Evolutionary conservation across 2,329 filamentous ascomycete genomes (phyloP).

Genomic region (Pseudogymnoascus sp.): DNA sequence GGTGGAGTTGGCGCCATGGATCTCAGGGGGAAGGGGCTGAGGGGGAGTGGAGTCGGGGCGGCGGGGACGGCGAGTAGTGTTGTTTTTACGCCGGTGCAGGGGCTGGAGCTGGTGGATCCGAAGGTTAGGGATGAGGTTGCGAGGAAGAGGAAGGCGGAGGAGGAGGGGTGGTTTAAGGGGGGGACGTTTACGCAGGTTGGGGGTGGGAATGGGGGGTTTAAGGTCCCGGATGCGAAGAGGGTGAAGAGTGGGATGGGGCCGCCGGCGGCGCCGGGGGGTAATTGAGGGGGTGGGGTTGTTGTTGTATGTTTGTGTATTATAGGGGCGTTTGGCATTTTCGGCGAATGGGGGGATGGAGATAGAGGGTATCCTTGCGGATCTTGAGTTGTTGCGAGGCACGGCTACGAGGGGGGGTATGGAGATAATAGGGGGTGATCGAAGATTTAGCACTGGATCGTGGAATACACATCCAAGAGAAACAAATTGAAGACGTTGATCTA

Average conservation of each 20-base stretch:
- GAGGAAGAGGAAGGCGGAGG: conserved; percentile 85
- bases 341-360: background rate
- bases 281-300: background rate
- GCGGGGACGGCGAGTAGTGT: conserved; percentile 77
- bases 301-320: background rate
- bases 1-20: conserved; percentile 56
- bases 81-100: conserved; percentile 90
- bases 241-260: conserved; percentile 49
- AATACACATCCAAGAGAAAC: background rate
- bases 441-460: background rate
- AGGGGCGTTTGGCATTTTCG: background rate
- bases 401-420: background rate
- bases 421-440: background rate
- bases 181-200: conserved; percentile 92
- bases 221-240: conserved; percentile 71
- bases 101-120: conserved; percentile 89
- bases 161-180: conserved; percentile 93
- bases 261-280: conserved; percentile 15
- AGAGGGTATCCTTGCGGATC: background rate
- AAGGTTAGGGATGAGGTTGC: conserved; percentile 82
- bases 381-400: background rate
- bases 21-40: conserved; percentile 69
- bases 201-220: conserved; percentile 63
- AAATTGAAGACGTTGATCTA: background rate
- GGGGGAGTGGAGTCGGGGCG: conserved; percentile 72